Percentiles rank a stretch among this genome's conserved stretches.
phyloP scores from a whole-genome alignment of 768 basidiomycete species.

The Termitomyces sp. region DNA sequence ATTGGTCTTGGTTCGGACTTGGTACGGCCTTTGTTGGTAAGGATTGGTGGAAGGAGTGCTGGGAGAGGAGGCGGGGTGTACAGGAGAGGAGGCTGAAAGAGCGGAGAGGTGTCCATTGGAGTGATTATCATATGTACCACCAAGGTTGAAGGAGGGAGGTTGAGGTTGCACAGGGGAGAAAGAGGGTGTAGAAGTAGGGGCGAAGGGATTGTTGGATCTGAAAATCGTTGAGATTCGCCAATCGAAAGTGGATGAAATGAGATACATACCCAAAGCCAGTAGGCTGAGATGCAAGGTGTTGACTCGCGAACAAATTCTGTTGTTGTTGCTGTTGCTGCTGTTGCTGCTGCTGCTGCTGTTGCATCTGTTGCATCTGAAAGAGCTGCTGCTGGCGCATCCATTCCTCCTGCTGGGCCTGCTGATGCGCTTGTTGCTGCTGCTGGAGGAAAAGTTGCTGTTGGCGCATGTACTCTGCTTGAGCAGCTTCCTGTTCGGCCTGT shows the following conservation, averaged over 20 bases:
- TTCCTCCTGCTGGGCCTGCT: constrained; percentile 41
- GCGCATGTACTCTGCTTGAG: constrained; percentile 66
- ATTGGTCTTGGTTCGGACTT: constrained; percentile 36
- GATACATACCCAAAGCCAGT: constrained; percentile 68
- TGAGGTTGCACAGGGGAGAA: constrained; percentile 19
- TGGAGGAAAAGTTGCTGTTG: constrained; percentile 67
- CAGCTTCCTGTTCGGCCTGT: constrained; percentile 85
- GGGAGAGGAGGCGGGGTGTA: constrained; percentile 11
- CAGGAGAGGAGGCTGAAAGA: constrained; percentile 31
- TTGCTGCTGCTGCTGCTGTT: constrained; percentile 24
- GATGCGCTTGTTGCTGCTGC: constrained; percentile 45
- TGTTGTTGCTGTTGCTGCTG: constrained; percentile 54
- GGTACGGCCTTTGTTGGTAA: constrained; percentile 22
- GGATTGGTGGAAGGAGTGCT: constrained; percentile 19
- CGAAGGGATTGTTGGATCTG: constrained; percentile 96
- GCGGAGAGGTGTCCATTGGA: constrained; percentile 38
- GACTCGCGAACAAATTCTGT: constrained; percentile 29
- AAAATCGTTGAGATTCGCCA: constrained; percentile 14
- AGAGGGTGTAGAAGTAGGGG: constrained; percentile 32
- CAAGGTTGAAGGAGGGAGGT: constrained; percentile 59
- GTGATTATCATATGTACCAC: constrained; percentile 60
- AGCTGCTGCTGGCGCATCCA: constrained; percentile 38
- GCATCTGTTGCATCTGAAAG: constrained; percentile 40
- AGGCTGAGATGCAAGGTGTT: constrained; percentile 38
- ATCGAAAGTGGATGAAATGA: constrained; percentile 11